Evolutionary conservation across 1,284 basidiomycete genomes (phyloP).

Genomic region (Violaceomyces palustris): DNA sequence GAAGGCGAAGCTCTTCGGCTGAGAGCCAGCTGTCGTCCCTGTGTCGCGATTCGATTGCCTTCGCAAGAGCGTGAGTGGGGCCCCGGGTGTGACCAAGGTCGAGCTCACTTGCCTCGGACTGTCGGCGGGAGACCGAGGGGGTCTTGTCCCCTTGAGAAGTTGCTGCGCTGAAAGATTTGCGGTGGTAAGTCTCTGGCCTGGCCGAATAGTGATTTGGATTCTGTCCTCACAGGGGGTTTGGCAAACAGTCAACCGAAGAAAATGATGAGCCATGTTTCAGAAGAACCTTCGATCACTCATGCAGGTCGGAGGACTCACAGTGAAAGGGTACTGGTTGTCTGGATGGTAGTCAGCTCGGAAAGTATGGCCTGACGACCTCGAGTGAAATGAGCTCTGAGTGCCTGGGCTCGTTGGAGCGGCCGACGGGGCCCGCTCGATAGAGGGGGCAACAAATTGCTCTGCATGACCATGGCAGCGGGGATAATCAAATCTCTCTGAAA

Average conservation of each 20-base stretch:
- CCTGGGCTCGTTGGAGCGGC: constrained; percentile 4
- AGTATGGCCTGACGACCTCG: constrained; percentile 22
- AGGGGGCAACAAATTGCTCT: too few species aligned
- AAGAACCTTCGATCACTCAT: too few species aligned
- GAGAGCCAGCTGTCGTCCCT: constrained; percentile 15
- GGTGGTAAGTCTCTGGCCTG: constrained; percentile 40
- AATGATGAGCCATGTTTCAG: neutral
- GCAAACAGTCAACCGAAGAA: neutral
- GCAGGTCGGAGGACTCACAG: constrained; percentile 7
- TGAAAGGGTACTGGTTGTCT: constrained; percentile 31
- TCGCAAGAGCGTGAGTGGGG: constrained; percentile 22
- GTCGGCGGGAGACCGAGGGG: constrained; percentile 16
- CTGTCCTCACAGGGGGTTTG: neutral
- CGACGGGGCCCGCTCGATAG: too few species aligned
- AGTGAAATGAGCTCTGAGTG: constrained; percentile 33
- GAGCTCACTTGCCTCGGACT: constrained; percentile 16
- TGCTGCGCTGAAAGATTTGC: constrained; percentile 22
- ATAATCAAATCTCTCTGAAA: too few species aligned
- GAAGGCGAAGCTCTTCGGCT: constrained; percentile 53
- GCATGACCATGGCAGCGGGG: too few species aligned
- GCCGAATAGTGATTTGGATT: constrained; percentile 45
- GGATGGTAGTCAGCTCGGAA: constrained; percentile 33
- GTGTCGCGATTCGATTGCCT: constrained; percentile 18
- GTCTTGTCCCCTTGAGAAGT: constrained; percentile 9
- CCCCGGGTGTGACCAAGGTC: constrained; percentile 30